Conservation (phyloP, 441 rosid species). For the Adansonia madagascariensis region DNA sequence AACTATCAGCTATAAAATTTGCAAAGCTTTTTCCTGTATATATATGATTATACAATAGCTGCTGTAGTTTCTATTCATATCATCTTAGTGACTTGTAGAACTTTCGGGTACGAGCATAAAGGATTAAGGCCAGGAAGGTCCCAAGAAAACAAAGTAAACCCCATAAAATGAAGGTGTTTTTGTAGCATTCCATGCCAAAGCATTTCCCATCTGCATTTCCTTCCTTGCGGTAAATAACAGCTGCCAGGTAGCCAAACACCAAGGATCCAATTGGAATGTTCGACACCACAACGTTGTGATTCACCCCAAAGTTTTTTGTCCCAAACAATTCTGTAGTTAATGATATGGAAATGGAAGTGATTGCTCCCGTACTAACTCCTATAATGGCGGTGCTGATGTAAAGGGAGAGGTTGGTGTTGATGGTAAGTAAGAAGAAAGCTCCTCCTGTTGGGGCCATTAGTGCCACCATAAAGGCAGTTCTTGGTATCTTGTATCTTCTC, state of each 20-base stretch:
- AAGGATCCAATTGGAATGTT: constrained; percentile 85
- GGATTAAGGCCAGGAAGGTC: constrained; percentile 52
- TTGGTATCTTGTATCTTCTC: constrained; percentile 47
- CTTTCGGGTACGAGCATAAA: constrained; percentile 53
- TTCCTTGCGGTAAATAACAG: constrained; percentile 55
- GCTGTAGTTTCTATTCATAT: neutral
- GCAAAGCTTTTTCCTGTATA: neutral
- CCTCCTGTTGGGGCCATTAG: constrained; percentile 67
- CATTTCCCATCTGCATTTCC: constrained; percentile 50
- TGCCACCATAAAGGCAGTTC: constrained; percentile 60
- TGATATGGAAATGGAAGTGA: constrained; percentile 66
- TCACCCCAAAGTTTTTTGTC: constrained; percentile 53
- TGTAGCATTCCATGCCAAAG: constrained; percentile 64
- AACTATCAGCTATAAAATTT: neutral
- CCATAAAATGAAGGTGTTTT: constrained; percentile 66
- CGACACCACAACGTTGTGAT: constrained; percentile 61
- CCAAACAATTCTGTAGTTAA: constrained; percentile 81
- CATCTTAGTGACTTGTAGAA: constrained; percentile 41
- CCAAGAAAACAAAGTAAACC: constrained; percentile 63
- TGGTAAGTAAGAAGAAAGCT: constrained; percentile 65
- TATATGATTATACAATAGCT: neutral
- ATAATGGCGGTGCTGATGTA: constrained; percentile 70
- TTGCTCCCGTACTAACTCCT: constrained; percentile 70
- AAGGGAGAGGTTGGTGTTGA: constrained; percentile 40
- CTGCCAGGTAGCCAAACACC: constrained; percentile 68